These are phyloP conservation scores for Podila verticillata DNA, from an alignment of 192 early-diverging fungal species.

Conservation along the genomic window DNA sequence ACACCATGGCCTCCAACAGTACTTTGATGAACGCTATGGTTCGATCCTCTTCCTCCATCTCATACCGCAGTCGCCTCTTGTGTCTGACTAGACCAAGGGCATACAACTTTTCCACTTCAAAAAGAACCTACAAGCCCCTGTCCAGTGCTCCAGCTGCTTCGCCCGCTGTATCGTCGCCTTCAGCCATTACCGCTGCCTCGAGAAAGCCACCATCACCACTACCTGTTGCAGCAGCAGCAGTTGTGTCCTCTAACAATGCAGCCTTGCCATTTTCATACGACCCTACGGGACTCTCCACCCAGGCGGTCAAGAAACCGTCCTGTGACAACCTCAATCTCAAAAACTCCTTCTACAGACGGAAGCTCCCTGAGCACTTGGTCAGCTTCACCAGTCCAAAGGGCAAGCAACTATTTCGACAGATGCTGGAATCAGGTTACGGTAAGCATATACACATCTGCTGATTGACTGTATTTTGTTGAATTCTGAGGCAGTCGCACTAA, in stretches of 20 bases:
- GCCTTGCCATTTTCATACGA: constrained; percentile 40
- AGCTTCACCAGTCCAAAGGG: constrained; percentile 85
- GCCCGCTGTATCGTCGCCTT: constrained; percentile 9
- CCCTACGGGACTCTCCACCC: constrained; percentile 40
- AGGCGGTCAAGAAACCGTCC: constrained; percentile 36
- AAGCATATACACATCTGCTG: neutral
- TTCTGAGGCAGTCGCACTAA: constrained; percentile 3
- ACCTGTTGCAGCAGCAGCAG: constrained; percentile 7
- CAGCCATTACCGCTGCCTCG: constrained; percentile 1
- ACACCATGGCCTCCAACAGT: constrained; percentile 18
- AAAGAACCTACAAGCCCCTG: constrained; percentile 21
- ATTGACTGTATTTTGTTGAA: neutral
- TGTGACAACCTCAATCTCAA: constrained; percentile 41
- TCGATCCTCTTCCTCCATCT: constrained; percentile 14
- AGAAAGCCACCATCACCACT: neutral
- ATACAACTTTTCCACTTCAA: constrained; percentile 22
- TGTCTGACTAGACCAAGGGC: neutral
- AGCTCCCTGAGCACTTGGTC: constrained; percentile 71
- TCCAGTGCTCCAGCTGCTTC: constrained; percentile 13
- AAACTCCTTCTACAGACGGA: constrained; percentile 69
- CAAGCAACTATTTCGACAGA: constrained; percentile 80
- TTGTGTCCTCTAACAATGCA: neutral
- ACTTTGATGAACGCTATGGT: constrained; percentile 19
- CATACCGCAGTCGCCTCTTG: neutral
- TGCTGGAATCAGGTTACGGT: constrained; percentile 75